Conservation (phyloP, 129 eudicot genomes). For the Solidago caesia region DNA sequence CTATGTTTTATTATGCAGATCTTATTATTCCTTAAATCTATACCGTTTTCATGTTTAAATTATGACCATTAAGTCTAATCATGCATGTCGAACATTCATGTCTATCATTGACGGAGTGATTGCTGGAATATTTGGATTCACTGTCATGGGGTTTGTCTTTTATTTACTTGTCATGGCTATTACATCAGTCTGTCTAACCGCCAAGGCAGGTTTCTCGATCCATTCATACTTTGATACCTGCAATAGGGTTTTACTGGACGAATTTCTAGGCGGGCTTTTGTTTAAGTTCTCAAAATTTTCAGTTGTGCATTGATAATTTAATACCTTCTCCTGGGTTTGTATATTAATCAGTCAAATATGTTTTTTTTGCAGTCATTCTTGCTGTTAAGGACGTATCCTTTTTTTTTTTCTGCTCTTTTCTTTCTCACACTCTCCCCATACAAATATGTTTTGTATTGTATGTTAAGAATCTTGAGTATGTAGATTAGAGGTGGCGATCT, state of each 20-base stretch:
- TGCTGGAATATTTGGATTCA: slow-evolving; percentile 88
- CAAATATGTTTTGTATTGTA: not conserved
- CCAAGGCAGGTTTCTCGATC: slow-evolving; percentile 81
- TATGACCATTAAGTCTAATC: slow-evolving; percentile 14
- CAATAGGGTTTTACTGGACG: slow-evolving; percentile 76
- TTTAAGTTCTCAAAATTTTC: slow-evolving; percentile 33
- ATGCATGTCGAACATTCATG: slow-evolving; percentile 94
- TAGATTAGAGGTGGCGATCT: not conserved
- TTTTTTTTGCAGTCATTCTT: slow-evolving; percentile 69
- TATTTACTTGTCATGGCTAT: too few species aligned
- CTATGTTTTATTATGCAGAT: not conserved
- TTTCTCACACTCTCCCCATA: not conserved
- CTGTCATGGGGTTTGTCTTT: slow-evolving; percentile 80
- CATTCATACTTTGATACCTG: slow-evolving; percentile 87
- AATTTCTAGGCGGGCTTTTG: slow-evolving; percentile 88
- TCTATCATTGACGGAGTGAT: slow-evolving; percentile 95
- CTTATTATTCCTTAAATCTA: not conserved
- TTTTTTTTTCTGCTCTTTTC: not conserved
- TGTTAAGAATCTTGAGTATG: not conserved
- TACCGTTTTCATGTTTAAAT: not conserved
- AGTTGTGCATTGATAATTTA: not conserved
- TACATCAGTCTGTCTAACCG: slow-evolving; percentile 72
- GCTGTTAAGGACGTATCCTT: slow-evolving; percentile 95
- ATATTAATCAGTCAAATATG: slow-evolving; percentile 17
- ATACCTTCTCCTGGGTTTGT: not conserved